Conservation (phyloP, 805 yeast species). For the Pichia thaimueangensis region DNA sequence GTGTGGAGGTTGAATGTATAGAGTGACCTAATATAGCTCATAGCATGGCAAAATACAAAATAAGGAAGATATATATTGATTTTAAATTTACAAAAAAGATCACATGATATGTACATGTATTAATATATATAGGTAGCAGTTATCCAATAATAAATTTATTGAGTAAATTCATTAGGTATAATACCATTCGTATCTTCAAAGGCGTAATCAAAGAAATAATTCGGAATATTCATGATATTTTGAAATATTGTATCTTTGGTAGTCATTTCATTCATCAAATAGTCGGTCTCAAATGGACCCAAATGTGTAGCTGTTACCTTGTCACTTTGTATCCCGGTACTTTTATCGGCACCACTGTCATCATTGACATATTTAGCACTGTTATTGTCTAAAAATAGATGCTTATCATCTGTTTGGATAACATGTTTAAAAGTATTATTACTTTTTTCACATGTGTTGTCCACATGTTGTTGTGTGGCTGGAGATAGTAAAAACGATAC, state of each 20-base stretch:
- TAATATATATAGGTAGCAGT: too few relatives aligned
- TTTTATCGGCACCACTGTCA: not conserved
- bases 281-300: not conserved
- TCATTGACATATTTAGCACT: not conserved
- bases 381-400: not conserved
- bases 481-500: slow-evolving; percentile 10
- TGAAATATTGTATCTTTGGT: slow-evolving; percentile 18
- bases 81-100: too few relatives aligned
- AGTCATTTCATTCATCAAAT: not conserved
- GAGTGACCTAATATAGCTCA: too few relatives aligned
- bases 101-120: too few relatives aligned
- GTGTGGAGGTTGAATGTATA: too few relatives aligned
- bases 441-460: too few relatives aligned
- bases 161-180: not conserved
- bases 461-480: not conserved
- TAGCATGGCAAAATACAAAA: too few relatives aligned
- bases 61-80: too few relatives aligned
- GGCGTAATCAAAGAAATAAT: slow-evolving; percentile 22
- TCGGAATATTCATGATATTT: slow-evolving; percentile 29
- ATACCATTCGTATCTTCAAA: not conserved
- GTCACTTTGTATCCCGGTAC: not conserved
- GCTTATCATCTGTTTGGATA: not conserved
- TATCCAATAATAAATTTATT: too few relatives aligned
- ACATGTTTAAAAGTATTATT: too few relatives aligned
- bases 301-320: not conserved